Percentiles rank a stretch among this genome's conserved stretches.
Conservation (phyloP, 1,284 basidiomycete species). For the Earliella scabrosa region DNA sequence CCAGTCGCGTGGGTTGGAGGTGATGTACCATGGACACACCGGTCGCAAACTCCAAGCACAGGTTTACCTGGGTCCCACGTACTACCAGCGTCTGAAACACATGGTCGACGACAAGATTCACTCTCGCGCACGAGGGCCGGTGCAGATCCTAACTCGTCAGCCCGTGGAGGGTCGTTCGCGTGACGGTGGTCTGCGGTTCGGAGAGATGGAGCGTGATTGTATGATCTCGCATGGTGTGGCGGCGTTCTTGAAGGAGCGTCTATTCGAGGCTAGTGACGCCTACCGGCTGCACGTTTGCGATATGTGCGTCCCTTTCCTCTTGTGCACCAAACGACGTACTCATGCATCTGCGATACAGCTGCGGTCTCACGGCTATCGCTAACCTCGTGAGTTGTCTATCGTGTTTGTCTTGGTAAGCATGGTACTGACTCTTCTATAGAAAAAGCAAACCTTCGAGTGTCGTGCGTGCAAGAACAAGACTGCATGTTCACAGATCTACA, state of each 20-base stretch:
- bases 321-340: background rate
- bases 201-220: conserved; percentile 99
- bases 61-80: conserved; percentile 97
- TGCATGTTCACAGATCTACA: conserved; percentile 88
- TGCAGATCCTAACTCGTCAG: conserved; percentile 97
- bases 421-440: conserved; percentile 44
- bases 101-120: conserved; percentile 99
- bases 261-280: conserved; percentile 95
- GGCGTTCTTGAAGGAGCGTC: conserved; percentile 93
- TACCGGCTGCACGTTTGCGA: conserved; percentile 96
- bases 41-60: conserved; percentile 97
- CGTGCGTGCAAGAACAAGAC: conserved; percentile 96
- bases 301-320: conserved; percentile 60
- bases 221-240: conserved; percentile 99
- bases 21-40: conserved; percentile 99
- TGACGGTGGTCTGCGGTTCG: conserved; percentile 98
- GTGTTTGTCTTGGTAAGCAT: background rate
- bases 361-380: conserved; percentile 93
- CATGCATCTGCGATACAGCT: conserved; percentile 50
- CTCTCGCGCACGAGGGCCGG: conserved; percentile 94
- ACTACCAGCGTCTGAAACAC: conserved; percentile 99
- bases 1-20: conserved; percentile 94
- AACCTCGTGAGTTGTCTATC: conserved; percentile 68
- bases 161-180: conserved; percentile 99
- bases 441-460: conserved; percentile 90